Evolutionary conservation across 176 grass and related monocot genomes (phyloP), one percentile per base, ranked within the genome.

Genomic region (Ensete ventricosum): DNA sequence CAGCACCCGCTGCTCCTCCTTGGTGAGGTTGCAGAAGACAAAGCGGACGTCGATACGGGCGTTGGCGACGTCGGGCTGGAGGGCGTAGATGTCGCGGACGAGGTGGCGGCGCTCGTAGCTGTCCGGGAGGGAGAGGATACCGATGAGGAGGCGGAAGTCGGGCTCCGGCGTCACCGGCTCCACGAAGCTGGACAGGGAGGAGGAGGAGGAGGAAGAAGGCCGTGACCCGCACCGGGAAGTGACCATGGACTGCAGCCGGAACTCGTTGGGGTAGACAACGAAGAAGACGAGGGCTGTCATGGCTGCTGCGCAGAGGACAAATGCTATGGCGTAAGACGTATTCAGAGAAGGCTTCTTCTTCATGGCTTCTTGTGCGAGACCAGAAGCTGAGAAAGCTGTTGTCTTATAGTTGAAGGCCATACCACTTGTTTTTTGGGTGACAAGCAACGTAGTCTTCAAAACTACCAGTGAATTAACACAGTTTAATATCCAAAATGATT

Each of bases 1-100:
- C 8, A 84, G 69, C 54, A 73, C 9, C 9, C 67, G 74, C 64
- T 82, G 84, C 5, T 86, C 79, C 0, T 73, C 74, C 17, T 81
- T 81, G 11, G 78, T 81, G 52, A 86, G 66, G 23, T 59, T 73
- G 59, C 84, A 82, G n/a, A 86, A 81, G 1, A 86, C 79, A 27
- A 78, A 86, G 63, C 76, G 74, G n/a, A 86, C 24, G 0, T 86
- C 64, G 24, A 86, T 66, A 14, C 52, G 52, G 27, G 65, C 79
- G 8, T 34, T 12, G 6, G 54, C 1, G 53, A 9, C 2, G 0
- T n/a, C 29, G 54, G 12, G 27, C 13, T 86, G 84, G 1, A 75
- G 52, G 9, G 73, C 54, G 64, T 86, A 86, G 51, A 78, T 26
- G 20, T 78, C 24, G 20, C 84, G 78, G 53, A 86, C 51, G 58